These are phyloP conservation scores for Xenoacremonium recifei DNA, from an alignment of 2,329 filamentous ascomycete genomes.

Conservation along the genomic window DNA sequence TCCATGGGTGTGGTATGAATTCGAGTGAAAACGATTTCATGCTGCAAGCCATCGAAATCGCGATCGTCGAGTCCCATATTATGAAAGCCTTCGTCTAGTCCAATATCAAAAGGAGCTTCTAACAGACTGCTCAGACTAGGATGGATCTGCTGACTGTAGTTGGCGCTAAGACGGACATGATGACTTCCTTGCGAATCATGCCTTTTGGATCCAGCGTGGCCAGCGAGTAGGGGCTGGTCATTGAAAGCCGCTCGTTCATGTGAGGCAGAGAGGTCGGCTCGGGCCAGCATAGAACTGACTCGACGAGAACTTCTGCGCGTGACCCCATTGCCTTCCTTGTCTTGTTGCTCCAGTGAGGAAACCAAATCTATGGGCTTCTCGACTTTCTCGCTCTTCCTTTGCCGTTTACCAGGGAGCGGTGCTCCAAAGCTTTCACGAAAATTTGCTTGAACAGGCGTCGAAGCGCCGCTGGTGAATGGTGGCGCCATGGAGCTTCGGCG, in stretches of 20 bases:
- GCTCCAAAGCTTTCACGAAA: slow-evolving; percentile 76
- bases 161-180: slow-evolving; percentile 38
- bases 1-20: slow-evolving; percentile 66
- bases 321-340: slow-evolving; percentile 53
- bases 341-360: slow-evolving; percentile 66
- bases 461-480: slow-evolving; percentile 69
- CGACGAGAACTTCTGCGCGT: slow-evolving; percentile 66
- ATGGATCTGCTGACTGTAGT: slow-evolving; percentile 45
- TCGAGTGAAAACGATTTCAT: slow-evolving; percentile 70
- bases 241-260: slow-evolving; percentile 79
- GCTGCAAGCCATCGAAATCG: slow-evolving; percentile 67
- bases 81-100: slow-evolving; percentile 70
- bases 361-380: slow-evolving; percentile 62
- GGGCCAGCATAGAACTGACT: slow-evolving; percentile 86
- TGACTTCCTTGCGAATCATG: slow-evolving; percentile 66
- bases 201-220: slow-evolving; percentile 52
- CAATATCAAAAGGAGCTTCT: slow-evolving; percentile 66
- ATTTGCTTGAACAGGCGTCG: slow-evolving; percentile 71
- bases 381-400: slow-evolving; percentile 49
- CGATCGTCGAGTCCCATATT: slow-evolving; percentile 72
- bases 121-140: slow-evolving; percentile 60
- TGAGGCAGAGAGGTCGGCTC: slow-evolving; percentile 81
- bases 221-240: slow-evolving; percentile 53
- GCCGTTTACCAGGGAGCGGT: slow-evolving; percentile 51
- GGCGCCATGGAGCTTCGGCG: slow-evolving; percentile 65